A percentile compares a stretch with the other conserved stretches of the same genome.
These are phyloP conservation scores for Pythium sp. DNA, from an alignment of 352 stramenopile genomes.

Conservation along the genomic window DNA sequence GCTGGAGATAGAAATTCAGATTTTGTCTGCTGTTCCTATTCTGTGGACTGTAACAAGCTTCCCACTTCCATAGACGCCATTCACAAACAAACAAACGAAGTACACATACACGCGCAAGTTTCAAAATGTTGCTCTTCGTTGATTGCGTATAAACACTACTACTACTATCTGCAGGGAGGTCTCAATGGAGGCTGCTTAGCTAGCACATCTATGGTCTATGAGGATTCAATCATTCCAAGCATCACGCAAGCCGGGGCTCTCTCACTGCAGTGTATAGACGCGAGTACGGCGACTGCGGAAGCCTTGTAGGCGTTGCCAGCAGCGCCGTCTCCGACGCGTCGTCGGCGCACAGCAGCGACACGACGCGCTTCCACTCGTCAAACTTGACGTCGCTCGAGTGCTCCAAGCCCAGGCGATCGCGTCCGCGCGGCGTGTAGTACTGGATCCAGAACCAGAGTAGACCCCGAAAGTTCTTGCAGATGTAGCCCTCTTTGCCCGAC, in stretches of 20 bases:
- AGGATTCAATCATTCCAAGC: not conserved
- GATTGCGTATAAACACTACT: not conserved
- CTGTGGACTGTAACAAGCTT: slow-evolving; percentile 2
- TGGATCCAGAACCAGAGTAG: slow-evolving; percentile 96
- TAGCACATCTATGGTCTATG: slow-evolving; percentile 9
- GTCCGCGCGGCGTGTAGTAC: slow-evolving; percentile 93
- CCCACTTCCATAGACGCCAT: not conserved
- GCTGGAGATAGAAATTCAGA: slow-evolving; percentile 16
- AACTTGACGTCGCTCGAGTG: slow-evolving; percentile 95
- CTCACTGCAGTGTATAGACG: slow-evolving; percentile 35
- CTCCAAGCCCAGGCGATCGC: slow-evolving; percentile 92
- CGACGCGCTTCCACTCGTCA: slow-evolving; percentile 90
- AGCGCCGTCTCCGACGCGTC: slow-evolving; percentile 88
- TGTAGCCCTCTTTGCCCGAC: slow-evolving; percentile 63
- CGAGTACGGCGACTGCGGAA: slow-evolving; percentile 70
- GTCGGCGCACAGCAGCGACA: slow-evolving; percentile 90
- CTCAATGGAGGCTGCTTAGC: not conserved
- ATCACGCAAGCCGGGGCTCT: slow-evolving; percentile 15
- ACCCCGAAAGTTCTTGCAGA: slow-evolving; percentile 89
- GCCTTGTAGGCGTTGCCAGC: slow-evolving; percentile 38
- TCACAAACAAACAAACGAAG: not conserved
- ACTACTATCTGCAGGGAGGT: not conserved
- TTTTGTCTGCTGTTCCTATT: not conserved
- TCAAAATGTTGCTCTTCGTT: not conserved
- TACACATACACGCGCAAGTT: not conserved